phyloP scores from a whole-genome alignment of 129 eudicot species.

The Heracleum sosnowskyi region DNA sequence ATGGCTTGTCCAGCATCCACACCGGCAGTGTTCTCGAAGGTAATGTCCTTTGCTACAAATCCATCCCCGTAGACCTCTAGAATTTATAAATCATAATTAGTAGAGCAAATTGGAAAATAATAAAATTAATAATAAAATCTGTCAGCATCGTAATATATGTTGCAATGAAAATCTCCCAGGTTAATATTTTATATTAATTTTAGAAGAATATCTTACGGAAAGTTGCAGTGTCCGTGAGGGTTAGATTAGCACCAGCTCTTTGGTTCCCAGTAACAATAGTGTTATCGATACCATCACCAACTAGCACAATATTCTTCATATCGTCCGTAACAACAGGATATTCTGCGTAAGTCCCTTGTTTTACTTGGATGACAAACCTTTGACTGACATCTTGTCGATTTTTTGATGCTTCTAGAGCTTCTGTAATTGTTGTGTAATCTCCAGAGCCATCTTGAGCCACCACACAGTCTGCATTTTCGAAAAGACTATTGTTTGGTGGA shows the following conservation, averaged over 20 bases:
- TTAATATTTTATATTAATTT: no score
- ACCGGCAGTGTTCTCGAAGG: slow-evolving; percentile 6
- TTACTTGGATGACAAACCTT: neutral
- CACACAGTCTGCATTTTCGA: neutral
- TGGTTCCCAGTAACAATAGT: neutral
- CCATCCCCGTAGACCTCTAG: neutral
- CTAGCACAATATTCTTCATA: neutral
- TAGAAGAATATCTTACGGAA: neutral
- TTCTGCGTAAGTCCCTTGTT: neutral
- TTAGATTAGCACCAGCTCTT: neutral
- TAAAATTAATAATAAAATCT: no score
- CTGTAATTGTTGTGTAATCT: neutral
- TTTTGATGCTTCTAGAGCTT: neutral
- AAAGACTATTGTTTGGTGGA: no score
- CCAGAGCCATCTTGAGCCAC: slow-evolving; percentile 10
- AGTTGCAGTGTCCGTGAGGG: neutral
- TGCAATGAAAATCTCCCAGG: neutral
- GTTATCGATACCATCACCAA: neutral
- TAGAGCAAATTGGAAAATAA: neutral
- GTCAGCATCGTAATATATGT: no score
- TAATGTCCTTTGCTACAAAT: neutral
- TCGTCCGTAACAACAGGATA: neutral
- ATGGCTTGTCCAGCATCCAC: neutral
- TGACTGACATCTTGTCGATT: neutral
- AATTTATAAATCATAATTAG: neutral